These are phyloP conservation scores for Globisporangium paroecandrum DNA, from an alignment of 352 stramenopile genomes.

Conservation along the genomic window DNA sequence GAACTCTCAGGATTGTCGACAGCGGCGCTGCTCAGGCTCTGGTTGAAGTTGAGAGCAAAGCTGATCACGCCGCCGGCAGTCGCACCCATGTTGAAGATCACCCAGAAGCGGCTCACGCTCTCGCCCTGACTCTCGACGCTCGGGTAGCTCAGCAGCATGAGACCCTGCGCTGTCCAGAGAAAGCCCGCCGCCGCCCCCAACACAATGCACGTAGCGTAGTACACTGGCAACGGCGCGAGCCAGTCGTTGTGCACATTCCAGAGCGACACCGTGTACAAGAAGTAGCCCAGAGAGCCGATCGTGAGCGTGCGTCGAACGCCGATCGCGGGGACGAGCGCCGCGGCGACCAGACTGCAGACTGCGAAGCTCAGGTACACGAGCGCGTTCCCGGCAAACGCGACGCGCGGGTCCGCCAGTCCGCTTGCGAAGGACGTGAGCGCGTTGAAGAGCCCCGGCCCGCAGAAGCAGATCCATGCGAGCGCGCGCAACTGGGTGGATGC, in stretches of 20 bases:
- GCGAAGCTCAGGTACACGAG: slow-evolving; percentile 67
- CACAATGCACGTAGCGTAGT: slow-evolving; percentile 27
- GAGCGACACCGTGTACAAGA: slow-evolving; percentile 39
- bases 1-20: neutral
- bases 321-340: slow-evolving; percentile 39
- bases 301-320: slow-evolving; percentile 44
- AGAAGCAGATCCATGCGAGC: slow-evolving; percentile 47
- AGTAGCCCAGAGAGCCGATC: slow-evolving; percentile 59
- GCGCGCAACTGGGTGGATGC: slow-evolving; percentile 28
- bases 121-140: slow-evolving; percentile 35
- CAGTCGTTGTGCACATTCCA: slow-evolving; percentile 36
- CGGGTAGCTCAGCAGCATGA: slow-evolving; percentile 62
- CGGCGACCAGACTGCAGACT: slow-evolving; percentile 42
- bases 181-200: slow-evolving; percentile 60
- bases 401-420: slow-evolving; percentile 31
- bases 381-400: slow-evolving; percentile 39
- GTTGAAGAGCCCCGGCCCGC: slow-evolving; percentile 52
- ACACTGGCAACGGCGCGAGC: slow-evolving; percentile 9
- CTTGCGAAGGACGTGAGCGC: slow-evolving; percentile 44
- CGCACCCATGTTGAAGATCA: slow-evolving; percentile 77
- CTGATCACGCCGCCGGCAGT: slow-evolving; percentile 56
- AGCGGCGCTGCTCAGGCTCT: neutral
- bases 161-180: slow-evolving; percentile 76
- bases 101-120: slow-evolving; percentile 73
- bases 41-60: slow-evolving; percentile 45